Evolutionary conservation across 805 yeast genomes (phyloP).

Genomic region (Candida caryicola): DNA sequence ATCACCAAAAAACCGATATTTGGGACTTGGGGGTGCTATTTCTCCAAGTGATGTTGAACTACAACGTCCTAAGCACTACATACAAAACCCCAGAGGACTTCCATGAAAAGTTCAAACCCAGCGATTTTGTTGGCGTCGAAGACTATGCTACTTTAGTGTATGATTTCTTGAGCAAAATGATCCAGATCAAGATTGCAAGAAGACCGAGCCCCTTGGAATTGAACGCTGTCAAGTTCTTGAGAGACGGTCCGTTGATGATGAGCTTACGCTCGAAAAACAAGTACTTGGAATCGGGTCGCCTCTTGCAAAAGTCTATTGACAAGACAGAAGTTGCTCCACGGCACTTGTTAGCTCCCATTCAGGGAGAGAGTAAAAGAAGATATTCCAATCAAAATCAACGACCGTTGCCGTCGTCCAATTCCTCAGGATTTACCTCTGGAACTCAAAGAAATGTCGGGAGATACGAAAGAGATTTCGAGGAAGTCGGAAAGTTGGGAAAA

Average conservation of each 20-base stretch:
- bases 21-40: constrained; percentile 90
- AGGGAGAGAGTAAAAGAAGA: constrained; percentile 10
- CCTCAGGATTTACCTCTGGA: constrained; percentile 1
- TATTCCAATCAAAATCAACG: constrained; percentile 21
- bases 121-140: constrained; percentile 51
- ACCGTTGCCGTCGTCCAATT: constrained; percentile 2
- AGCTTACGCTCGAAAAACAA: constrained; percentile 1
- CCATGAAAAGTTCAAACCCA: constrained; percentile 19
- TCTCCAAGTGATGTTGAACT: constrained; percentile 36
- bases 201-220: constrained; percentile 84
- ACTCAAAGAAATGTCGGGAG: constrained; percentile 48
- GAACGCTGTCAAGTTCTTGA: constrained; percentile 75
- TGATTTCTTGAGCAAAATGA: constrained; percentile 65
- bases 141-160: constrained; percentile 65
- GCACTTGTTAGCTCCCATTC: constrained; percentile 1
- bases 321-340: not conserved
- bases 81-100: constrained; percentile 48
- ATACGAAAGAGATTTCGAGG: constrained; percentile 92
- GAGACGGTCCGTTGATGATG: constrained; percentile 58
- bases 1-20: constrained; percentile 81
- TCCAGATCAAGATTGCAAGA: constrained; percentile 62
- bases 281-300: not conserved
- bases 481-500: constrained; percentile 82
- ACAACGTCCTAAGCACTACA: constrained; percentile 61
- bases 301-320: not conserved